A percentile compares a stretch with the other conserved stretches of the same genome.
Evolutionary conservation across 164 flowering plant species (phyloP).

Genomic region (Brasenia schreberi): DNA sequence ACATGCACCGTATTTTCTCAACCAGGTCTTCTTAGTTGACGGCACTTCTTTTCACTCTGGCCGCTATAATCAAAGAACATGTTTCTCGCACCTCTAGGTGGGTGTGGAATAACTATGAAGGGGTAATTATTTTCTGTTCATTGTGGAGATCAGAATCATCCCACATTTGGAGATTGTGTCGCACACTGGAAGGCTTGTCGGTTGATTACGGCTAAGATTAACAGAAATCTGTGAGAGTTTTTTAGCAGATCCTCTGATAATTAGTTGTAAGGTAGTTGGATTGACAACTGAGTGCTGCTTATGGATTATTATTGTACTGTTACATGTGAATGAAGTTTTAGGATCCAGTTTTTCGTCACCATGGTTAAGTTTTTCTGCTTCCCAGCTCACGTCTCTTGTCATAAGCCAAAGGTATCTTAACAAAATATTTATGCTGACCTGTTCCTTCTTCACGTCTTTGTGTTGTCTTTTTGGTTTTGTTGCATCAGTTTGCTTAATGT

Average conservation of each 20-base stretch:
- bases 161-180: conserved; percentile 81
- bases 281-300: background rate
- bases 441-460: conserved; percentile 1
- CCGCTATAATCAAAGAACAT: conserved; percentile 47
- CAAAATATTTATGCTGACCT: too few relatives aligned
- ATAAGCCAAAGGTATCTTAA: conserved; percentile 50
- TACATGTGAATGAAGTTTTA: conserved; percentile 17
- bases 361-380: conserved; percentile 87
- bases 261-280: conserved; percentile 1
- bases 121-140: conserved; percentile 36
- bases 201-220: conserved; percentile 82
- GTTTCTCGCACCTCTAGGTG: conserved; percentile 79
- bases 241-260: conserved; percentile 8
- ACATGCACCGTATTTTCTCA: conserved; percentile 25
- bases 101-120: conserved; percentile 75
- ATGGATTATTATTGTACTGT: conserved; percentile 5
- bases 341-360: conserved; percentile 6
- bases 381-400: conserved; percentile 23
- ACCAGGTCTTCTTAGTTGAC: conserved; percentile 24
- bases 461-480: background rate
- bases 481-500: background rate
- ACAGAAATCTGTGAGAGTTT: conserved; percentile 7
- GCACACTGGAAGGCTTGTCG: conserved; percentile 61
- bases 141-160: conserved; percentile 72
- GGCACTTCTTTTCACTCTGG: conserved; percentile 73